phyloP scores from a whole-genome alignment of 805 yeast genomes.

The Huiozyma sinensis region DNA sequence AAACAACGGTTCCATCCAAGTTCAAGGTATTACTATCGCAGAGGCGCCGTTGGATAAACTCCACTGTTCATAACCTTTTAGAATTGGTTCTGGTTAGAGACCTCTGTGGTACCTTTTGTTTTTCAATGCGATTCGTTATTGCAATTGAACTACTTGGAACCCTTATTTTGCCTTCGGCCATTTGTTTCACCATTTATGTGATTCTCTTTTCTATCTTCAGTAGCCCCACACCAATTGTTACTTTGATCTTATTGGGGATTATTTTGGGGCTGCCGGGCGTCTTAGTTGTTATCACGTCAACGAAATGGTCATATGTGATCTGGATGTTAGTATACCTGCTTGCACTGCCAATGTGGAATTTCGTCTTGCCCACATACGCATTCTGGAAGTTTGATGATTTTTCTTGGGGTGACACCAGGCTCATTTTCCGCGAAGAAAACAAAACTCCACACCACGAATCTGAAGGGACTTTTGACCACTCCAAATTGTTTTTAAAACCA shows the following conservation, averaged over 20 bases:
- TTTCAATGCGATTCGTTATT: constrained; percentile 89
- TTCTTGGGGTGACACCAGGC: constrained; percentile 92
- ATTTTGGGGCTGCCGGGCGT: constrained; percentile 81
- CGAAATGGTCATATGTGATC: constrained; percentile 55
- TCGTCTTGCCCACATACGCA: constrained; percentile 75
- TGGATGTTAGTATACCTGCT: constrained; percentile 72
- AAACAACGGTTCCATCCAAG: constrained; percentile 78
- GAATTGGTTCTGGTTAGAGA: constrained; percentile 78
- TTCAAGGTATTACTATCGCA: constrained; percentile 77
- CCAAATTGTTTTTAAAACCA: constrained; percentile 77
- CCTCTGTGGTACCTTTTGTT: constrained; percentile 88
- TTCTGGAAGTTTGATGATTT: constrained; percentile 95
- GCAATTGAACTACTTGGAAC: constrained; percentile 80
- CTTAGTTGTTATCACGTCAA: constrained; percentile 70
- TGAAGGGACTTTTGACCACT: constrained; percentile 76
- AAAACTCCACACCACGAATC: constrained; percentile 37
- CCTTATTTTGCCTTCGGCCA: constrained; percentile 79
- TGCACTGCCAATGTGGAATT: constrained; percentile 92
- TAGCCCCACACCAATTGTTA: constrained; percentile 64
- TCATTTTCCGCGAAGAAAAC: constrained; percentile 55
- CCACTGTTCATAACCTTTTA: constrained; percentile 86
- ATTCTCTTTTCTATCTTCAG: constrained; percentile 59
- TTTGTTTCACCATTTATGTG: constrained; percentile 72
- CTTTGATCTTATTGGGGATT: constrained; percentile 64
- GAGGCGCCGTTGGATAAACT: constrained; percentile 94